Evolutionary conservation across 495 filamentous ascomycete species (phyloP).

Genomic region (Staphylotrichum longicolle): DNA sequence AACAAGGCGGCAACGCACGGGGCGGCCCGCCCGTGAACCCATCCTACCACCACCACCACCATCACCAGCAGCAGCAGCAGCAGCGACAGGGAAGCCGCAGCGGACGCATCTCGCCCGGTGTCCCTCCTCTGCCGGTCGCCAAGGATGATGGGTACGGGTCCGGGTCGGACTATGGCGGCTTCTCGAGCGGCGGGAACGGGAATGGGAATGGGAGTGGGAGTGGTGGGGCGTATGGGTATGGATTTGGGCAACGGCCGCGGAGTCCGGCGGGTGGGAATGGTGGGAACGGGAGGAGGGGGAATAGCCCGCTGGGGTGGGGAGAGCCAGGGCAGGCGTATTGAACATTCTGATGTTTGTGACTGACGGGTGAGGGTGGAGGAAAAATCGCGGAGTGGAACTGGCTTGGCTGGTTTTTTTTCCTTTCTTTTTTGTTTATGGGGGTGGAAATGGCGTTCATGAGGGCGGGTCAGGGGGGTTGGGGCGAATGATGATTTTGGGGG

Average conservation of each 20-base stretch:
- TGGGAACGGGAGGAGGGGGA: not conserved
- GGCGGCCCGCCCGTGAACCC: constrained; percentile 32
- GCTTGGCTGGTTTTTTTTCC: too few species aligned
- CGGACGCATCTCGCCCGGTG: not conserved
- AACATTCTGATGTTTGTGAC: not conserved
- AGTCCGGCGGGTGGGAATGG: not conserved
- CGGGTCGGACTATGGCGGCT: not conserved
- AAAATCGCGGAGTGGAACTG: not conserved
- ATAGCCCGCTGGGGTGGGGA: not conserved
- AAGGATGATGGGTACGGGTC: not conserved
- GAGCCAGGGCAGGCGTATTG: constrained; percentile 23
- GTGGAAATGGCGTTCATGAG: too few species aligned
- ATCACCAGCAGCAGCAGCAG: not conserved
- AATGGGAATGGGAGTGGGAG: not conserved
- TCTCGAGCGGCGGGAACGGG: not conserved
- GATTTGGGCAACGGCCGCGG: not conserved
- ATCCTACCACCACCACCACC: not conserved
- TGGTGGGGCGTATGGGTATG: too few species aligned
- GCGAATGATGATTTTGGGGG: not conserved
- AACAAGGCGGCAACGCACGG: constrained; percentile 33
- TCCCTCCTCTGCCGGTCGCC: not conserved
- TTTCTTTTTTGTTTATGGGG: too few species aligned
- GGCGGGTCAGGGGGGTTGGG: not conserved
- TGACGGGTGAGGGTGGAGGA: not conserved
- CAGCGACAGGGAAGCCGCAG: not conserved